Percentiles rank a stretch among this genome's conserved stretches.
phyloP scores from a whole-genome alignment of 2,329 filamentous ascomycete species.

The Metarhizium robertsii region DNA sequence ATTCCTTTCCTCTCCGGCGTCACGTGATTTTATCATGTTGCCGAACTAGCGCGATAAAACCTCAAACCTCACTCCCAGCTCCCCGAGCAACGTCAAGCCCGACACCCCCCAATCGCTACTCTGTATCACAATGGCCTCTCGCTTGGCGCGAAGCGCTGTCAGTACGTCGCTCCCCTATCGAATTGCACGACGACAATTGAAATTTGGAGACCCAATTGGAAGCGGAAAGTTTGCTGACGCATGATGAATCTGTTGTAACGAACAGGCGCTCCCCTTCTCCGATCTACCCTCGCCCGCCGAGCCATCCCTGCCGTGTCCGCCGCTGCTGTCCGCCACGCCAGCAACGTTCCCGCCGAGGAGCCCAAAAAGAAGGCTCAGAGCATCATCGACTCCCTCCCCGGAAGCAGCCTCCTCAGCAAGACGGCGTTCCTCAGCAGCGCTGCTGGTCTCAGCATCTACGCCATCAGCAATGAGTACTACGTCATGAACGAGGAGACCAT shows the following conservation, averaged over 20 bases:
- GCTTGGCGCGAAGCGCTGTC: slow-evolving; percentile 89
- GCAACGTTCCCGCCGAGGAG: slow-evolving; percentile 73
- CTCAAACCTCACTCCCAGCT: slow-evolving; percentile 36
- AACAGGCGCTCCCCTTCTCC: slow-evolving; percentile 81
- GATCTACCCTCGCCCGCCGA: slow-evolving; percentile 69
- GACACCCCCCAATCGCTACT: slow-evolving; percentile 44
- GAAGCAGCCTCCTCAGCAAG: slow-evolving; percentile 89
- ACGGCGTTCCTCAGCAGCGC: slow-evolving; percentile 91
- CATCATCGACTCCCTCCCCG: slow-evolving; percentile 85
- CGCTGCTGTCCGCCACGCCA: slow-evolving; percentile 59
- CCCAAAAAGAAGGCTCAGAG: slow-evolving; percentile 97
- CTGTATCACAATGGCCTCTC: slow-evolving; percentile 87
- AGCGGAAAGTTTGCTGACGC: slow-evolving; percentile 8
- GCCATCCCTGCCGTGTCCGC: slow-evolving; percentile 65
- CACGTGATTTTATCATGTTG: slow-evolving; percentile 29
- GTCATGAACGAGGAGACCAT: slow-evolving; percentile 99
- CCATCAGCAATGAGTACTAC: slow-evolving; percentile 99
- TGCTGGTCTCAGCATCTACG: slow-evolving; percentile 83
- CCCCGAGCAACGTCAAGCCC: slow-evolving; percentile 34
- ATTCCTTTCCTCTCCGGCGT: slow-evolving; percentile 5
- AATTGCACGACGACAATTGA: neutral
- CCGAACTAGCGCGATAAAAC: slow-evolving; percentile 40
- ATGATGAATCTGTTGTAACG: slow-evolving; percentile 11
- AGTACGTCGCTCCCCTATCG: slow-evolving; percentile 51
- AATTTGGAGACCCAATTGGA: slow-evolving; percentile 17